Conservation (phyloP, 2,329 filamentous ascomycete species). For the Neoscytalidium dimidiatum region DNA sequence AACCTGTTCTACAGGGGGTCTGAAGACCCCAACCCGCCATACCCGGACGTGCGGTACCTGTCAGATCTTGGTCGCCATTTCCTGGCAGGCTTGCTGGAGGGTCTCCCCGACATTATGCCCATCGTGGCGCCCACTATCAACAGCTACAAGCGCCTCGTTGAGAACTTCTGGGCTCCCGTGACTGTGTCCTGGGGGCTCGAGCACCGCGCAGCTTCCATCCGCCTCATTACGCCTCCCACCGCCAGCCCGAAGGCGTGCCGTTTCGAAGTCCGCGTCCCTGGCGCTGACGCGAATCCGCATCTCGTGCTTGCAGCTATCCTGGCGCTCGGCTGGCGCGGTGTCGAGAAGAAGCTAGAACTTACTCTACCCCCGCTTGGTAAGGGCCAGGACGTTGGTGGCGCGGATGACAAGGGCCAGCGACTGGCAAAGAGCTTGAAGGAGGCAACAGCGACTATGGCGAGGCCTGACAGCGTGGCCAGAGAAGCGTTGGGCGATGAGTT, state of each 20-base stretch:
- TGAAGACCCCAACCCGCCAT: slow-evolving; percentile 67
- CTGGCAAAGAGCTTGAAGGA: slow-evolving; percentile 85
- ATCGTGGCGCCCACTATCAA: slow-evolving; percentile 92
- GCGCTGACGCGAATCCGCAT: slow-evolving; percentile 91
- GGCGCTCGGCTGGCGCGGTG: slow-evolving; percentile 84
- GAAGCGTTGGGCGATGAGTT: slow-evolving; percentile 94
- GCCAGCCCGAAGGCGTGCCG: slow-evolving; percentile 82
- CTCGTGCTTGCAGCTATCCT: slow-evolving; percentile 85
- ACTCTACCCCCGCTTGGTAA: slow-evolving; percentile 79
- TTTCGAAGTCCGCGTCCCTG: slow-evolving; percentile 89
- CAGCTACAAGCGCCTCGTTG: slow-evolving; percentile 95
- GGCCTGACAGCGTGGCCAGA: slow-evolving; percentile 80
- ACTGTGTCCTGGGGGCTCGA: slow-evolving; percentile 97
- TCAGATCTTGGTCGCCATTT: slow-evolving; percentile 92
- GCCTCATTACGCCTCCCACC: slow-evolving; percentile 86
- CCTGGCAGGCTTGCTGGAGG: slow-evolving; percentile 84
- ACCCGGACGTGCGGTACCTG: slow-evolving; percentile 74
- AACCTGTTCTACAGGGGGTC: slow-evolving; percentile 80
- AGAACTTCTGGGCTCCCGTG: slow-evolving; percentile 99
- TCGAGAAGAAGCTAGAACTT: slow-evolving; percentile 89
- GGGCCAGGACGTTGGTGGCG: slow-evolving; percentile 77
- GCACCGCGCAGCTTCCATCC: slow-evolving; percentile 88
- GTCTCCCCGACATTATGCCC: slow-evolving; percentile 93
- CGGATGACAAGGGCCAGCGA: slow-evolving; percentile 69
- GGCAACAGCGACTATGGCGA: slow-evolving; percentile 76